These are phyloP conservation scores for Hypoxylon sp. DNA, from an alignment of 2,329 filamentous ascomycete species.

Conservation along the genomic window DNA sequence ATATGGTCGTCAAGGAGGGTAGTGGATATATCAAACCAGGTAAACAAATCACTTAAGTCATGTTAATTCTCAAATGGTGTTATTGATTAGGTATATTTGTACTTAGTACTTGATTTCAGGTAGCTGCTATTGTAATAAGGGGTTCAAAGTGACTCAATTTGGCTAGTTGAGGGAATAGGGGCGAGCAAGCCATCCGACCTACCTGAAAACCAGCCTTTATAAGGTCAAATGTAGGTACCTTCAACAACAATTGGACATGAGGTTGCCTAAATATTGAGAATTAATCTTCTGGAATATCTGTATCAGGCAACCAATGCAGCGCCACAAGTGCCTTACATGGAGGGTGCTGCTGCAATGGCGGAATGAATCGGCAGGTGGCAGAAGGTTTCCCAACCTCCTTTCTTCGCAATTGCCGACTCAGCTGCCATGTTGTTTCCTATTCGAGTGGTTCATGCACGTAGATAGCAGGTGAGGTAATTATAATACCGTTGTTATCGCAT, in stretches of 20 bases:
- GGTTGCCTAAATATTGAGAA: background rate
- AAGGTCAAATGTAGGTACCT: background rate
- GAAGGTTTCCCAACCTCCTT: background rate
- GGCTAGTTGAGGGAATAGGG: background rate
- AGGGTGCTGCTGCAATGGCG: background rate
- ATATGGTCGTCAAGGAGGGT: background rate
- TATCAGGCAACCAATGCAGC: background rate
- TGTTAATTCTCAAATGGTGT: background rate
- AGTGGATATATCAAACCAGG: background rate
- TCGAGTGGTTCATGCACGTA: background rate
- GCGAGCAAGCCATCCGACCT: background rate
- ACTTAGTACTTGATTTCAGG: too few relatives aligned
- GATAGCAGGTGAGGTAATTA: background rate
- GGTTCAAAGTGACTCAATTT: background rate
- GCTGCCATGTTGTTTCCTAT: background rate
- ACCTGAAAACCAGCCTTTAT: background rate
- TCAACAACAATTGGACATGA: background rate
- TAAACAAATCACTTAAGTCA: too few relatives aligned
- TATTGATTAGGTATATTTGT: background rate
- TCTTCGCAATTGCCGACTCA: background rate
- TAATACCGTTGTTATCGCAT: background rate
- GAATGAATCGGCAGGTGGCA: background rate
- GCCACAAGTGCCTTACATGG: background rate
- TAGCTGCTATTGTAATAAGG: background rate
- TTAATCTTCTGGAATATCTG: background rate